Conservation (phyloP, 1,139 yeast species). For the Debaryomycetaceae sp. region DNA sequence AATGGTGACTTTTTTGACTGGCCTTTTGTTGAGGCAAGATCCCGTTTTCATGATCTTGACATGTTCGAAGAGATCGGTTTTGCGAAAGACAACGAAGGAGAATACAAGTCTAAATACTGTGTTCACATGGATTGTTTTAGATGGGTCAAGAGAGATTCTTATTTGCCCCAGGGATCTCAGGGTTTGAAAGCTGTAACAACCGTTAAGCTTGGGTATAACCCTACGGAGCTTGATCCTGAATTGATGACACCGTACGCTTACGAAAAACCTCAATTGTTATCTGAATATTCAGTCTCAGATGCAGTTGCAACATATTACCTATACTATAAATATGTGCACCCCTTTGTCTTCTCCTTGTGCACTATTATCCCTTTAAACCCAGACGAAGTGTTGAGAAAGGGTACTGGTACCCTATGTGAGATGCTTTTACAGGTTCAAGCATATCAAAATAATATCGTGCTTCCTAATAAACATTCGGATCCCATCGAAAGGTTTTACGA, state of each 20-base stretch:
- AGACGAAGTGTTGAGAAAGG: slow-evolving; percentile 92
- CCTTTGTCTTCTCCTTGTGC: slow-evolving; percentile 92
- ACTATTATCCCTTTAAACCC: slow-evolving; percentile 95
- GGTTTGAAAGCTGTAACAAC: slow-evolving; percentile 98
- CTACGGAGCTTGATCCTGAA: slow-evolving; percentile 96
- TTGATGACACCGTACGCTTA: slow-evolving; percentile 96
- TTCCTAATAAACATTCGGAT: slow-evolving; percentile 92
- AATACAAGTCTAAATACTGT: slow-evolving; percentile 89
- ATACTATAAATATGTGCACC: slow-evolving; percentile 95
- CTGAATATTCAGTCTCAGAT: slow-evolving; percentile 98
- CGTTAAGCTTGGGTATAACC: slow-evolving; percentile 92
- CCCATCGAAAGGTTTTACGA: slow-evolving; percentile 91
- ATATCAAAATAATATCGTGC: slow-evolving; percentile 65
- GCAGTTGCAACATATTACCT: slow-evolving; percentile 98
- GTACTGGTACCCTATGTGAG: slow-evolving; percentile 98
- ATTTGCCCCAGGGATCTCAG: slow-evolving; percentile 97
- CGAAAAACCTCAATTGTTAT: slow-evolving; percentile 85
- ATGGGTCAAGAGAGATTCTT: slow-evolving; percentile 99
- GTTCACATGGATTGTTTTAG: slow-evolving; percentile 96
- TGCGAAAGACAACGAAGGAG: slow-evolving; percentile 84
- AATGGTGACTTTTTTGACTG: slow-evolving; percentile 99
- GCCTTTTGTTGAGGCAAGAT: slow-evolving; percentile 95
- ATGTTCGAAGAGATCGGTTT: slow-evolving; percentile 96
- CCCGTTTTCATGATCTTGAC: slow-evolving; percentile 76
- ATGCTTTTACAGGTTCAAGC: slow-evolving; percentile 98